Base-by-base conservation (phyloP, 345 rosid species). In the Euphorbia pulcherrima region DNA sequence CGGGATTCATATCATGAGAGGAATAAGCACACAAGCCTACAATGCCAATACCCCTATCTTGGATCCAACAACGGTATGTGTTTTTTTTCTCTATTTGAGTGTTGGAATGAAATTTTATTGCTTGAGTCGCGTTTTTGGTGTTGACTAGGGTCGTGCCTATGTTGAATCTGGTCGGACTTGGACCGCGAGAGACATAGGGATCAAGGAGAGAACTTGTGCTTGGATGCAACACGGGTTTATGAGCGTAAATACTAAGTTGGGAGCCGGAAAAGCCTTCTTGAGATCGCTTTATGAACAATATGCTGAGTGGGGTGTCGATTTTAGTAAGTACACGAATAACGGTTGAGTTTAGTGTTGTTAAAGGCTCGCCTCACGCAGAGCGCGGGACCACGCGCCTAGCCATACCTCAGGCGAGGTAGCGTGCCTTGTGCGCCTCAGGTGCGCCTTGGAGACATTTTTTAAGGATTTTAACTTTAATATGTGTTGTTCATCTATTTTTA, bases 251-350 rank as follows among this genome's bases (percentile, higher is more conserved):
- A 83, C 90, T 41, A 82, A 80, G 66, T 30, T 76, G 56, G 92
- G 79, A 77, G 96, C 96, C 17, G 97, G 98, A 70, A 87, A 80
- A 76, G 88, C 97, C 8, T 92, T 92, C 83, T 80, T 92, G 81
- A 83, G 83, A 79, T 92, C 98, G 21, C 92, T 90, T 71, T 87
- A 90, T 75, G 70, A 74, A 67, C 93, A 86, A 72, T 92, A 90
- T 73, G 92, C 92, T 0, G 92, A 85, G 53, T 92, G 98, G 98
- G 98, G 97, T 5, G 87, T 92, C 24, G 98, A 92, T 86, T 90
- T 92, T 68, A 88, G 97, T 92, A 83, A 90, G 48, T 72, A 54
- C 20, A n/a, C n/a, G n/a, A n/a, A n/a, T n/a, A n/a, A n/a, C n/a
- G n/a, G n/a, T n/a, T n/a, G n/a, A n/a, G n/a, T n/a, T n/a, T n/a